Evolutionary conservation across 2,329 filamentous ascomycete genomes (phyloP), one percentile per base, ranked within the genome.

Genomic region (Microdochium nivale): DNA sequence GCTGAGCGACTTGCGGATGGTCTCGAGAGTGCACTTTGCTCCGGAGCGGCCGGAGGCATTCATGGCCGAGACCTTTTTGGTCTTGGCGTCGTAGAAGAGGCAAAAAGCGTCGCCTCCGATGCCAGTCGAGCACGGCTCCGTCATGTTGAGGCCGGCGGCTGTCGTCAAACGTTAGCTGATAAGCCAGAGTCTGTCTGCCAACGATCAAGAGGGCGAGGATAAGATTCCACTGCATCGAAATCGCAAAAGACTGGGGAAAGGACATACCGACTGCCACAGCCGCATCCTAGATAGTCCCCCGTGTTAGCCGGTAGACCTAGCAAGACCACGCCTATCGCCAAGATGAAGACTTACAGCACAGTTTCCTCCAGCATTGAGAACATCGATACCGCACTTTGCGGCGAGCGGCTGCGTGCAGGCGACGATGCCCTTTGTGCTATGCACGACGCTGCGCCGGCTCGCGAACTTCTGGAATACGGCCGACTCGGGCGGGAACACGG

Each of bases 91-190:
- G 73, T 92, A 97, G 76, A 83, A 96, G 33, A 97, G 81, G 67
- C 91, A 91, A 72, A 97, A 99, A 84, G 96, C 90, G 70, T 99
- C 94, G 56, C 94, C 94, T 52, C 94, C 94, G 54, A 99, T 96
- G 40, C 94, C 94, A 1, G 94, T 97, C 5, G 88, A 94, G 53
- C 84, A 84, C 8, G 94, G 94, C 65, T 99, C 94, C 0, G 92
- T 96, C 64, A 97, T 81, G 70, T 96, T 97, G 52, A 99, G 76
- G 4, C 84, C 90, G 30, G 94, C 94, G 46, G 94, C 92, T 89
- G 53, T 3, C 2, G 4, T 3, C 3, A n/a, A 9, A 24, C 37
- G 23, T 43, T 23, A 49, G 23, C 21, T 32, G 21, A 13, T 49
- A 54, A 49, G 30, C 16, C 37, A 30, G 7, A 1, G 1, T 21